Conservation (phyloP, 495 filamentous ascomycete species). For the Filosporella fistucella region DNA sequence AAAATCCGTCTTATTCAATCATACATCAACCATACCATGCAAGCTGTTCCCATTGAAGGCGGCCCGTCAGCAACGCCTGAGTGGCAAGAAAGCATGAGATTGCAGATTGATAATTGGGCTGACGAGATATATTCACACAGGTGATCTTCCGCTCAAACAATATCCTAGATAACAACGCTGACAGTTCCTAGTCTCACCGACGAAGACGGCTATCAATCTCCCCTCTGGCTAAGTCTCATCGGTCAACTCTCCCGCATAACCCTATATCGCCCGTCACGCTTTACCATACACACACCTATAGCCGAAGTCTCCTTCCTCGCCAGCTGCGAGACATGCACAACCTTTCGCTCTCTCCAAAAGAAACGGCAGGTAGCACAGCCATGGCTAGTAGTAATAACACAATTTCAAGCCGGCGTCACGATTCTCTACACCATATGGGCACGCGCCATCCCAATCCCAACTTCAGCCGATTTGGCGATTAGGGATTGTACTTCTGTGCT, state of each 20-base stretch:
- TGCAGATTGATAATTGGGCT: slow-evolving; percentile 8
- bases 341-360: slow-evolving; percentile 7
- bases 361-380: slow-evolving; percentile 1
- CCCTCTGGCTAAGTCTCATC: slow-evolving; percentile 9
- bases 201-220: slow-evolving; percentile 5
- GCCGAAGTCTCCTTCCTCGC: slow-evolving; percentile 2
- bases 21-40: slow-evolving; percentile 10
- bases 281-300: not conserved
- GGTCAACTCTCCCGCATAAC: slow-evolving; percentile 4
- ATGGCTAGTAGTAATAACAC: slow-evolving; percentile 4
- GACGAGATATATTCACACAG: slow-evolving; percentile 8
- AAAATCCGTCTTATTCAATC: slow-evolving; percentile 10
- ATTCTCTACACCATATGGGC: slow-evolving; percentile 9
- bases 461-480: slow-evolving; percentile 4
- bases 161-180: not conserved
- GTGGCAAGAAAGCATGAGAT: slow-evolving; percentile 8
- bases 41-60: not conserved
- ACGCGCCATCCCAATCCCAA: not conserved
- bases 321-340: slow-evolving; percentile 6
- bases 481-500: slow-evolving; percentile 5
- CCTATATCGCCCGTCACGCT: not conserved
- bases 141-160: not conserved
- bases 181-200: not conserved
- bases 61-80: slow-evolving; percentile 1
- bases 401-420: slow-evolving; percentile 10